Conservation (phyloP, 2,329 filamentous ascomycete species). For the Drechslerella coelobrocha region DNA sequence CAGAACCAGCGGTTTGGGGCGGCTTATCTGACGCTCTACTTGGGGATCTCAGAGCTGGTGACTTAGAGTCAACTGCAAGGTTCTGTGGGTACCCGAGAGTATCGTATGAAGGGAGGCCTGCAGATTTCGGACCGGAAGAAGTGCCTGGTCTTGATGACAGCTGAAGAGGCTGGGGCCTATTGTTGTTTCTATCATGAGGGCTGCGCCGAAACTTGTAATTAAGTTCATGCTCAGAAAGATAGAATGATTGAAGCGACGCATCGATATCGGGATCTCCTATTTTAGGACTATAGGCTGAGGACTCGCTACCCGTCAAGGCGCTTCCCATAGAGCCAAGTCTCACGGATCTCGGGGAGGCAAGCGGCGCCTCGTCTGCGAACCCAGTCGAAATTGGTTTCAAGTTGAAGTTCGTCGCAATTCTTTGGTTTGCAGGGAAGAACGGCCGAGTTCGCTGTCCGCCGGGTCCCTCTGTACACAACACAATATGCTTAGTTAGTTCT, state of each 20-base stretch:
- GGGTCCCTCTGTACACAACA: slow-evolving; percentile 22
- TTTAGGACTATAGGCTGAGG: neutral
- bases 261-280: too few relatives aligned
- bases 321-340: slow-evolving; percentile 29
- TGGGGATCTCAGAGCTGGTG: slow-evolving; percentile 28
- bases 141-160: slow-evolving; percentile 13
- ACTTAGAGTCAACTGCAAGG: slow-evolving; percentile 18
- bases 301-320: slow-evolving; percentile 23
- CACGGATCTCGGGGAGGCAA: slow-evolving; percentile 29
- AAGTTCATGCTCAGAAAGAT: slow-evolving; percentile 43
- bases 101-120: slow-evolving; percentile 40
- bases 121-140: slow-evolving; percentile 18
- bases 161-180: slow-evolving; percentile 24
- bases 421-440: slow-evolving; percentile 23
- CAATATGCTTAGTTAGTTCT: neutral
- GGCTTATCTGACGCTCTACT: slow-evolving; percentile 28
- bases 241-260: slow-evolving; percentile 42
- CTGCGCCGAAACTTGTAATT: slow-evolving; percentile 41
- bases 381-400: slow-evolving; percentile 11
- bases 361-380: slow-evolving; percentile 19
- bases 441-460: slow-evolving; percentile 11
- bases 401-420: slow-evolving; percentile 45
- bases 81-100: slow-evolving; percentile 21
- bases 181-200: slow-evolving; percentile 27
- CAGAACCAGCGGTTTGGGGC: slow-evolving; percentile 5